These are phyloP conservation scores for Fusarium buxicola DNA, from an alignment of 2,329 filamentous ascomycete genomes.

Conservation along the genomic window DNA sequence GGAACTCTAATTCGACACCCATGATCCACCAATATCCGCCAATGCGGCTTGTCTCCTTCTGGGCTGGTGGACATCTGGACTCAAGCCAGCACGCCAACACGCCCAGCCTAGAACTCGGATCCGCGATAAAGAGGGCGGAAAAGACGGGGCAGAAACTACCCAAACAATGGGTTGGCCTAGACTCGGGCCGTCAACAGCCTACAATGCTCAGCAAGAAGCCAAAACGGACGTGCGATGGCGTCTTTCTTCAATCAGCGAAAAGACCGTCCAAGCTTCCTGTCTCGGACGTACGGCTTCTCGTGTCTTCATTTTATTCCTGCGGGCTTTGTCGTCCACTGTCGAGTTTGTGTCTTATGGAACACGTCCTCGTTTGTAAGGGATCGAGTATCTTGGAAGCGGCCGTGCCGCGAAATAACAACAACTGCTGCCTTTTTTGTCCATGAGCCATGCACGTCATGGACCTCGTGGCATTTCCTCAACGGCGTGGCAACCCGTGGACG, in stretches of 20 bases:
- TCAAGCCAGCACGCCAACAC: constrained; percentile 35
- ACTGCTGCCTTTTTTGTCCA: neutral
- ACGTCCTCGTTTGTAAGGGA: neutral
- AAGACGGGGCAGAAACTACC: constrained; percentile 4
- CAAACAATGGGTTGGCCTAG: constrained; percentile 5
- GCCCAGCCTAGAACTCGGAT: constrained; percentile 13
- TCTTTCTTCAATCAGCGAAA: neutral
- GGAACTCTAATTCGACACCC: constrained; percentile 29
- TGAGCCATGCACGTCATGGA: constrained; percentile 11
- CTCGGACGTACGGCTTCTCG: neutral
- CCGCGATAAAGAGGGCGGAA: constrained; percentile 25
- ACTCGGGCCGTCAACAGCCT: constrained; percentile 6
- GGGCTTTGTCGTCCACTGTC: constrained; percentile 8
- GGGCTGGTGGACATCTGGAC: constrained; percentile 24
- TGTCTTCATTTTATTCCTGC: constrained; percentile 5
- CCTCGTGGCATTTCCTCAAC: constrained; percentile 6
- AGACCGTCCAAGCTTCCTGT: neutral
- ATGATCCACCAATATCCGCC: constrained; percentile 25
- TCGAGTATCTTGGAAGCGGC: constrained; percentile 1
- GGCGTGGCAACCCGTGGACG: neutral
- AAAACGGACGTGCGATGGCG: neutral
- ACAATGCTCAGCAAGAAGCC: neutral
- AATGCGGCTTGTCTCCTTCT: constrained; percentile 29
- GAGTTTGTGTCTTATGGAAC: constrained; percentile 14
- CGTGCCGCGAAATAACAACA: neutral